Conservation (phyloP, 129 eudicot genomes). For the Chrysanthemum seticuspe region DNA sequence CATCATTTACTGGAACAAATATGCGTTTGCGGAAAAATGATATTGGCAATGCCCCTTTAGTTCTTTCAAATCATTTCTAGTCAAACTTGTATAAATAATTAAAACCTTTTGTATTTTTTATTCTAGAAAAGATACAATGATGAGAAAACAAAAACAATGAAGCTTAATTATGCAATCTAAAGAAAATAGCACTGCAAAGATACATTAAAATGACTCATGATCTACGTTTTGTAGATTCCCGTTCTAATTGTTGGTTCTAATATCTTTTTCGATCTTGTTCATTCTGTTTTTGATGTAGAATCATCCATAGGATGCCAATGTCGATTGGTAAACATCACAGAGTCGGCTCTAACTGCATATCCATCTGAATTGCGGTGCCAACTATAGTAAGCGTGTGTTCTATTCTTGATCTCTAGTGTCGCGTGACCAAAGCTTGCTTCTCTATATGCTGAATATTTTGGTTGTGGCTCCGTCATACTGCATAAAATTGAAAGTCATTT, state of each 20-base stretch:
- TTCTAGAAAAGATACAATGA: conserved; percentile 4
- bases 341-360: conserved; percentile 44
- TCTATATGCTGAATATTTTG: conserved; percentile 60
- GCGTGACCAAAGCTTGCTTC: conserved; percentile 70
- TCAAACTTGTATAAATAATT: background rate
- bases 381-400: conserved; percentile 53
- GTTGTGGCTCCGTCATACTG: conserved; percentile 70
- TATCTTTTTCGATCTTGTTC: background rate
- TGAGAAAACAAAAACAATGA: background rate
- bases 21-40: too few species aligned
- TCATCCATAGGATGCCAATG: conserved; percentile 53
- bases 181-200: background rate
- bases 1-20: too few species aligned
- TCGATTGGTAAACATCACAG: conserved; percentile 44
- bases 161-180: background rate
- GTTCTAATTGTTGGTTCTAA: background rate
- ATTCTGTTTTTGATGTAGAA: conserved; percentile 22
- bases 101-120: background rate
- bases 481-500: background rate
- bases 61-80: background rate
- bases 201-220: conserved; percentile 14
- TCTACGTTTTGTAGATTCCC: conserved; percentile 6
- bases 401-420: conserved; percentile 50
- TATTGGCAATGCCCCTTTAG: too few species aligned
- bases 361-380: conserved; percentile 65